phyloP scores from a whole-genome alignment of 208 protist species.

The Crithidia bombi region DNA sequence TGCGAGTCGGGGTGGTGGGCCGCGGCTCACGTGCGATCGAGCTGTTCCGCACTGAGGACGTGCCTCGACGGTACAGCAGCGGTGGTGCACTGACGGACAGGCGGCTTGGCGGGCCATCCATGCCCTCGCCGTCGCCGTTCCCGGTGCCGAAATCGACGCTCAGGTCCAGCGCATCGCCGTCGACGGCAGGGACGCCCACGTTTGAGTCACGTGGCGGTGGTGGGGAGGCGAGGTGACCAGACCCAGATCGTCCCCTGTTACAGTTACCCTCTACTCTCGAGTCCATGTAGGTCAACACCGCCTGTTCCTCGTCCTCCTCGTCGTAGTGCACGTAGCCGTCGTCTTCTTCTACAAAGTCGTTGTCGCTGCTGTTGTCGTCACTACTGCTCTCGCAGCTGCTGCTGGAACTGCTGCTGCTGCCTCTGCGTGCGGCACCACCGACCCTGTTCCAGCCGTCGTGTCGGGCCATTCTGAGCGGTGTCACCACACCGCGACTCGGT shows the following conservation, averaged over 20 bases:
- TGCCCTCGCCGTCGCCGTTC: slow-evolving; percentile 6
- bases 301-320: slow-evolving; percentile 68
- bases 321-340: slow-evolving; percentile 37
- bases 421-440: background rate
- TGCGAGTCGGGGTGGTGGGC: background rate
- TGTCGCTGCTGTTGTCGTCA: background rate
- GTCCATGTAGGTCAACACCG: slow-evolving; percentile 62
- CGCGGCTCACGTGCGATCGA: background rate
- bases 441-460: background rate
- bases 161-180: background rate
- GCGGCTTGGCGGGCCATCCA: slow-evolving; percentile 16
- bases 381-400: background rate
- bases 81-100: slow-evolving; percentile 7
- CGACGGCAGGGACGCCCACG: background rate
- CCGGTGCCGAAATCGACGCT: slow-evolving; percentile 12
- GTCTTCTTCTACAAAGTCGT: slow-evolving; percentile 12
- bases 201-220: background rate
- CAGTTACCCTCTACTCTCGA: slow-evolving; percentile 17
- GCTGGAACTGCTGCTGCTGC: background rate
- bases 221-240: slow-evolving; percentile 5
- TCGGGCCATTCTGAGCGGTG: background rate
- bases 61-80: slow-evolving; percentile 5
- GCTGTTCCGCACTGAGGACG: slow-evolving; percentile 5
- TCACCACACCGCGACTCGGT: background rate
- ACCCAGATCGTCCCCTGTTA: slow-evolving; percentile 3